Evolutionary conservation across 2,329 filamentous ascomycete genomes (phyloP).

Genomic region (Atkinsonella hypoxylon): DNA sequence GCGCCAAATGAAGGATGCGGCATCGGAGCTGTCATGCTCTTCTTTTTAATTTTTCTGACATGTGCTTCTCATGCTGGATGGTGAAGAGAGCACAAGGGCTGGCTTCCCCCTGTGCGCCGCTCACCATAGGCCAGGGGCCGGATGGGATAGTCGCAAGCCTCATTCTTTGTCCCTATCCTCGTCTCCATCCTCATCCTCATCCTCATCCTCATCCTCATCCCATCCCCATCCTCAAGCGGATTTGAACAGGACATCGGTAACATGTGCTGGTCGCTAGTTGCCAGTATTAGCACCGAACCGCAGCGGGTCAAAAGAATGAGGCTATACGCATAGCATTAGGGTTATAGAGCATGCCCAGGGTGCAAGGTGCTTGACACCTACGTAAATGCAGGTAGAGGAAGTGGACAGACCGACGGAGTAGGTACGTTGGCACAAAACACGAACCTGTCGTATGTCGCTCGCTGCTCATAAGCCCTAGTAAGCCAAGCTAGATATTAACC

Average conservation of each 20-base stretch:
- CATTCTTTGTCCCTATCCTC: neutral
- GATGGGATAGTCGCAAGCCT: neutral
- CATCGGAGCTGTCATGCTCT: slow-evolving; percentile 2
- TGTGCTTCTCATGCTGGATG: neutral
- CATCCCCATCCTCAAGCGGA: neutral
- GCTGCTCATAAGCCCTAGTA: slow-evolving; percentile 6
- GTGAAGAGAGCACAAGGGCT: no score
- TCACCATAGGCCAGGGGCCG: neutral
- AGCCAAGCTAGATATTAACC: slow-evolving; percentile 3
- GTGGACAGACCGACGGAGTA: no score
- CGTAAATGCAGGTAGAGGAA: no score
- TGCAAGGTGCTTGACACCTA: no score
- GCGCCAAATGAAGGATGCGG: slow-evolving; percentile 1
- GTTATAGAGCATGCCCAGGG: no score
- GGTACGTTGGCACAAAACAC: no score
- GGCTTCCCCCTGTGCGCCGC: no score
- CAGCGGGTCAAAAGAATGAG: neutral
- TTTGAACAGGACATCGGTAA: neutral
- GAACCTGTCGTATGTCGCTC: no score
- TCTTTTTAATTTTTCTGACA: no score
- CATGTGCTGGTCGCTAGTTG: neutral
- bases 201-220: no score
- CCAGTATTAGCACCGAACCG: neutral
- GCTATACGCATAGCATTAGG: no score
- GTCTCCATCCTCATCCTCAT: no score